A percentile compares a stretch with the other conserved stretches of the same genome.
phyloP scores from a whole-genome alignment of 2,329 filamentous ascomycete species.

The Dendryphion nanum region DNA sequence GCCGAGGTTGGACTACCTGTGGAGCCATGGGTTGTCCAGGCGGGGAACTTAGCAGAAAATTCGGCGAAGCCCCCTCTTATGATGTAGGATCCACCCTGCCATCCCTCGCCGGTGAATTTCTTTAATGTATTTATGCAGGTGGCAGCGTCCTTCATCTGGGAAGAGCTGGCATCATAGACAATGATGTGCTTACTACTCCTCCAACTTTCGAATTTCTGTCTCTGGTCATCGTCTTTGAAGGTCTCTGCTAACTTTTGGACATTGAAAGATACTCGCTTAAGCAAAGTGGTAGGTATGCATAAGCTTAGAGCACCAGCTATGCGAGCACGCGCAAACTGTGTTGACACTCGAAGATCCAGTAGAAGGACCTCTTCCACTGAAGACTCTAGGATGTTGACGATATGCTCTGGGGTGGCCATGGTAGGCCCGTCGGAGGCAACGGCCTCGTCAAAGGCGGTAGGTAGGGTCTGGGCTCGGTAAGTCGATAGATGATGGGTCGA shows the following conservation, averaged over 20 bases:
- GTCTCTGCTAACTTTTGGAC: constrained; percentile 84
- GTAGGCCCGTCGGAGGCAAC: constrained; percentile 31
- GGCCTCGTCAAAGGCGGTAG: constrained; percentile 27
- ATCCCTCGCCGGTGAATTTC: constrained; percentile 87
- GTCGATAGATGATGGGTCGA: constrained; percentile 14
- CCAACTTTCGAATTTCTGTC: constrained; percentile 75
- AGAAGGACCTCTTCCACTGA: constrained; percentile 61
- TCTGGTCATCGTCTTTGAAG: constrained; percentile 70
- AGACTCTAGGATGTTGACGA: constrained; percentile 50
- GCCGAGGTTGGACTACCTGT: constrained; percentile 20
- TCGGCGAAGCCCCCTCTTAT: constrained; percentile 78
- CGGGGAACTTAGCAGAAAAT: constrained; percentile 67
- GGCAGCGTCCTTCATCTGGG: constrained; percentile 75
- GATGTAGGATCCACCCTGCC: constrained; percentile 69
- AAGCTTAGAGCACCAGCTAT: constrained; percentile 83
- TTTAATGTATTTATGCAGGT: constrained; percentile 84
- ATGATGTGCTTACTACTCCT: constrained; percentile 71
- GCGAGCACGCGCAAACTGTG: constrained; percentile 73
- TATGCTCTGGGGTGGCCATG: constrained; percentile 49
- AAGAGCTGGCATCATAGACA: constrained; percentile 80
- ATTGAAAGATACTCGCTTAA: constrained; percentile 89
- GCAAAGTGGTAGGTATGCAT: constrained; percentile 89
- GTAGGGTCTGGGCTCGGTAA: constrained; percentile 48
- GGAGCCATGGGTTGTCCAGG: constrained; percentile 55
- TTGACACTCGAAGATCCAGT: constrained; percentile 82